Percentiles rank a stretch among this genome's conserved stretches.
Conservation (phyloP, 2,329 filamentous ascomycete species). For the Ilyonectria sp. region DNA sequence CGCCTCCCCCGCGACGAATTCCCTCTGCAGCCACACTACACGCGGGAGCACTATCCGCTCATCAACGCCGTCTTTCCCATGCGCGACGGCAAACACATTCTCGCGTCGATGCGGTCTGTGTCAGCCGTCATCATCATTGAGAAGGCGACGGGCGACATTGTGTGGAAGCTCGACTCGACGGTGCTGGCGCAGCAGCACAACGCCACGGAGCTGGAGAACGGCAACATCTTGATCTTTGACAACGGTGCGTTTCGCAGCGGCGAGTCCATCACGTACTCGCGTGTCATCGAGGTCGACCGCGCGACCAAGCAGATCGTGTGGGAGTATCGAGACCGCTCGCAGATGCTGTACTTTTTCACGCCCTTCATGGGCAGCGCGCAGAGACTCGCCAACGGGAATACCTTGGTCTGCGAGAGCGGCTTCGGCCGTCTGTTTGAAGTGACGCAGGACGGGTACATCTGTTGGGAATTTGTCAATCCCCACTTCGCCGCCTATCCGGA, state of each 20-base stretch:
- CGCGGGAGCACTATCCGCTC: constrained; percentile 50
- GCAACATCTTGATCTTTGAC: constrained; percentile 52
- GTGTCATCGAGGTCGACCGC: constrained; percentile 46
- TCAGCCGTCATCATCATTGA: constrained; percentile 50
- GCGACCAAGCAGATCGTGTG: constrained; percentile 45
- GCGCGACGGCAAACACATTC: constrained; percentile 47
- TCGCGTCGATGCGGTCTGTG: constrained; percentile 49
- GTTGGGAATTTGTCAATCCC: constrained; percentile 51
- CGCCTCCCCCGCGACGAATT: constrained; percentile 45
- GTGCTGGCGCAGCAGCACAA: constrained; percentile 51
- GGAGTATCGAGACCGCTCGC: constrained; percentile 50
- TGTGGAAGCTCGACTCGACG: constrained; percentile 46
- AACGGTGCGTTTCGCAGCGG: constrained; percentile 49
- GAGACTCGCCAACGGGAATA: constrained; percentile 48
- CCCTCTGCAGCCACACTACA: constrained; percentile 50
- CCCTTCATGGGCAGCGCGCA: constrained; percentile 52
- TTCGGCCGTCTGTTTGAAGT: constrained; percentile 50
- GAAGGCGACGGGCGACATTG: constrained; percentile 45
- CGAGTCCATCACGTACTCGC: constrained; percentile 49
- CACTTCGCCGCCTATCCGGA: constrained; percentile 48
- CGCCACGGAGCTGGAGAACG: constrained; percentile 49
- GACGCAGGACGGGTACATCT: constrained; percentile 44
- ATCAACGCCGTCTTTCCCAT: constrained; percentile 50
- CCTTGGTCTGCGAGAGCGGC: constrained; percentile 47
- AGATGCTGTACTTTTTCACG: constrained; percentile 50